Evolutionary conservation across 441 rosid species (phyloP).

Genomic region (Euphorbia corollata): DNA sequence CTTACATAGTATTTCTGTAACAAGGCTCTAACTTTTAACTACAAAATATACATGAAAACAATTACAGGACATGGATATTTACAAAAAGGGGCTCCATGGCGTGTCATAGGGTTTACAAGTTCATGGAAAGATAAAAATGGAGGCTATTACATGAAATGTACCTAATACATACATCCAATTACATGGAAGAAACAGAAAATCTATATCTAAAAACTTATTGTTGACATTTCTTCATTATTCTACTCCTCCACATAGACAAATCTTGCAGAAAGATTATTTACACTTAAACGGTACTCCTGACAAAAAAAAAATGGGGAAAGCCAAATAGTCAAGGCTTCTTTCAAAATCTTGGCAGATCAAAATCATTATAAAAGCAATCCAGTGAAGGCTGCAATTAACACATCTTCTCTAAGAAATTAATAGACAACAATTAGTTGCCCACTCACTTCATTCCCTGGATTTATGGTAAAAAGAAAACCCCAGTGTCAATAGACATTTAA

Average conservation of each 20-base stretch:
- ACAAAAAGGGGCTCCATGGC: constrained; percentile 17
- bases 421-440: constrained; percentile 32
- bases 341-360: constrained; percentile 36
- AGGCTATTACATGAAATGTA: constrained; percentile 24
- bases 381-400: constrained; percentile 38
- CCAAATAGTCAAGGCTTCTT: constrained; percentile 19
- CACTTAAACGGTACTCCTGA: constrained; percentile 20
- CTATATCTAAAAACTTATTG: constrained; percentile 15
- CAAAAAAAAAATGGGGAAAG: constrained; percentile 11
- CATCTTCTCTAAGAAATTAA: constrained; percentile 36
- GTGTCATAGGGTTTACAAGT: constrained; percentile 25
- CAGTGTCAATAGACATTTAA: constrained; percentile 24
- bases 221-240: constrained; percentile 14
- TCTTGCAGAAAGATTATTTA: constrained; percentile 21
- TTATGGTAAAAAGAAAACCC: constrained; percentile 30
- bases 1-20: constrained; percentile 10
- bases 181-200: constrained; percentile 17
- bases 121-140: constrained; percentile 18
- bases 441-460: constrained; percentile 38
- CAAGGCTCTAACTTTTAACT: constrained; percentile 15
- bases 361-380: constrained; percentile 29
- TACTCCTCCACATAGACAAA: constrained; percentile 21
- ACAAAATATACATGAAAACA: constrained; percentile 6
- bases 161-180: constrained; percentile 25
- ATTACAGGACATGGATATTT: constrained; percentile 22